Conservation (phyloP, 768 basidiomycete species). For the Mycena chlorophos region DNA sequence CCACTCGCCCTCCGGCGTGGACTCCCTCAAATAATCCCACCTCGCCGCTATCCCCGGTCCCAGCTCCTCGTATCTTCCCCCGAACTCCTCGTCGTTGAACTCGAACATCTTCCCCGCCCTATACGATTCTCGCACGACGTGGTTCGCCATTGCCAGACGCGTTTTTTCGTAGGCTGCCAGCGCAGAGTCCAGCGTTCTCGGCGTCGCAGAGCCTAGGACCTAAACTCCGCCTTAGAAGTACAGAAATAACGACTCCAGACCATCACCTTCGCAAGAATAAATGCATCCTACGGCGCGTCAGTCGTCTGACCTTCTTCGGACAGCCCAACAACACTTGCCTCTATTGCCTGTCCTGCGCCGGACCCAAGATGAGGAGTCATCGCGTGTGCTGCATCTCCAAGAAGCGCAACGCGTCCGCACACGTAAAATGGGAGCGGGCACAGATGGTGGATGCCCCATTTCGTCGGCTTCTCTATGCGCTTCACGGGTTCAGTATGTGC, state of each 20-base stretch:
- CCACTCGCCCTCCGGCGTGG: conserved; percentile 36
- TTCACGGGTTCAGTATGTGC: conserved; percentile 11
- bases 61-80: conserved; percentile 37
- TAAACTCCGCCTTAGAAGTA: too few relatives aligned
- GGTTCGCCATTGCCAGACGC: conserved; percentile 37
- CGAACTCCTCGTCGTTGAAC: conserved; percentile 33
- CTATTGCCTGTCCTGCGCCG: conserved; percentile 33
- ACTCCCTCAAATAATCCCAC: conserved; percentile 44
- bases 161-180: conserved; percentile 35
- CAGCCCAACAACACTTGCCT: conserved; percentile 21
- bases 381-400: conserved; percentile 44
- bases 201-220: conserved; percentile 22
- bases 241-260: too few relatives aligned
- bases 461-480: conserved; percentile 34
- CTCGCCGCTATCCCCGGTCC: conserved; percentile 42
- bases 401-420: conserved; percentile 37
- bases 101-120: conserved; percentile 41
- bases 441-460: conserved; percentile 42
- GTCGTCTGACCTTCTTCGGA: neutral
- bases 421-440: conserved; percentile 38
- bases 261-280: conserved; percentile 26
- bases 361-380: conserved; percentile 32
- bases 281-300: conserved; percentile 28
- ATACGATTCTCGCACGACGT: conserved; percentile 32
- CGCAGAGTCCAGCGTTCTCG: conserved; percentile 22